Evolutionary conservation across 352 stramenopile genomes (phyloP), one percentile per base, ranked within the genome.

Genomic region (Phytophthora pistaciae): DNA sequence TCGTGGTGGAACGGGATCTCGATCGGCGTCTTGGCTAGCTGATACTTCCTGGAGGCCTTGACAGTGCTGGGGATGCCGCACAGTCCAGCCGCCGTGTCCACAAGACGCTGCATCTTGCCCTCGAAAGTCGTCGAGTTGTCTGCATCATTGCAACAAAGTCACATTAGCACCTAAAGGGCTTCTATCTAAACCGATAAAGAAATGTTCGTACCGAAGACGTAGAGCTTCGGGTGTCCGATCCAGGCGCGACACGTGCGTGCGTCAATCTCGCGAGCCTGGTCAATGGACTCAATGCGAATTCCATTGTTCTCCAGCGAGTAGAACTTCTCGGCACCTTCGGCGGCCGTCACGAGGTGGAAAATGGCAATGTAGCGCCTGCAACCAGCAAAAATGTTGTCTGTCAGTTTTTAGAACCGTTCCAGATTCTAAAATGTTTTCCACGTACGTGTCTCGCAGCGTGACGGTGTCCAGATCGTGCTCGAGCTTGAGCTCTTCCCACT

Each of bases 271-370:
- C 83, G 81, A n/a, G 97, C 96, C 69, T 97, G 56, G 25, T 98
- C 92, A 25, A 96, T 77, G 14, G 85, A 95, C 86, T 99, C 97
- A n/a, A 92, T 98, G 44, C 98, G 85, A 27, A 95, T 97, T 50
- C 84, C 84, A 79, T 99, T 99, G 75, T 99, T 99, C 25, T 98
- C 96, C 42, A 98, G 78, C 16, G 97, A 97, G 79, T 99, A 99
- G 74, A 97, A 98, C 63, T 92, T 87, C 60, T 98, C 93, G 10
- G 98, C 98, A 54, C 97, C 97, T 56, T 97, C 84, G 3, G 98
- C 97, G 3, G 98, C 97, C 16, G 90, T 96, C 40, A 97, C 88
- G 60, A 97, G 78, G 76, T 97, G 90, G 75, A 97, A 93, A 61
- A 97, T 92, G 38, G 85, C 86, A 77, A 96, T 94, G 66, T 97